A percentile compares a stretch with the other conserved stretches of the same genome.
Conservation (phyloP, 2,329 filamentous ascomycete genomes). For the Aspergillus novoparasiticus region DNA sequence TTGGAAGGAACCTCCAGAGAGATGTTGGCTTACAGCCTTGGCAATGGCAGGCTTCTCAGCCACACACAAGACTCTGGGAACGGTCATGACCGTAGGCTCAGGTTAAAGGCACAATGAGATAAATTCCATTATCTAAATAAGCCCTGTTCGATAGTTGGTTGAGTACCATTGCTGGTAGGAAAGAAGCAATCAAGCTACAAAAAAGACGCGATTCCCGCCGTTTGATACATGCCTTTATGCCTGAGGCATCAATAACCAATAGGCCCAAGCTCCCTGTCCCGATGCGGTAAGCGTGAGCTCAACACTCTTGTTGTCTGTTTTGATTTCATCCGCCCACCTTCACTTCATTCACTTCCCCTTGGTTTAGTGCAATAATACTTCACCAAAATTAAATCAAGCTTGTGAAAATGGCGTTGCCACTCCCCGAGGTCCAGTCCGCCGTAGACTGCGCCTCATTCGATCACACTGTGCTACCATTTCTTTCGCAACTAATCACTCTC, state of each 20-base stretch:
- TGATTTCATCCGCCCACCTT: constrained; percentile 5
- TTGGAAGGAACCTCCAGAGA: constrained; percentile 73
- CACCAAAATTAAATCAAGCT: neutral
- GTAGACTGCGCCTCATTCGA: constrained; percentile 76
- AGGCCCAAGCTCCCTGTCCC: constrained; percentile 3
- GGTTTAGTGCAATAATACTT: neutral
- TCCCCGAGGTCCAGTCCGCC: constrained; percentile 68
- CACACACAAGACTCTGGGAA: constrained; percentile 67
- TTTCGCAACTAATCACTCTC: constrained; percentile 70
- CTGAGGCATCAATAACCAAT: neutral
- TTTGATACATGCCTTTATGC: neutral
- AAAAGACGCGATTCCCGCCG: constrained; percentile 7
- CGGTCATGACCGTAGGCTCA: constrained; percentile 15
- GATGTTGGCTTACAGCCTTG: constrained; percentile 87
- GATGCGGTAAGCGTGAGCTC: constrained; percentile 6
- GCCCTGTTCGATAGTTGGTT: neutral
- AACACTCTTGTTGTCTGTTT: constrained; percentile 11
- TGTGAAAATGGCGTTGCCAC: constrained; percentile 60
- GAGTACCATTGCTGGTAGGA: neutral
- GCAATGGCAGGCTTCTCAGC: constrained; percentile 93
- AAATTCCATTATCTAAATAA: neutral
- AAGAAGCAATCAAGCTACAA: neutral
- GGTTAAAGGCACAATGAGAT: neutral
- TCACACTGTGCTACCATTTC: constrained; percentile 73
- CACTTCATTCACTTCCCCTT: neutral